Percentiles rank a stretch among this genome's conserved stretches.
phyloP scores from a whole-genome alignment of 2,329 filamentous ascomycete genomes.

The Zasmidium cellare region DNA sequence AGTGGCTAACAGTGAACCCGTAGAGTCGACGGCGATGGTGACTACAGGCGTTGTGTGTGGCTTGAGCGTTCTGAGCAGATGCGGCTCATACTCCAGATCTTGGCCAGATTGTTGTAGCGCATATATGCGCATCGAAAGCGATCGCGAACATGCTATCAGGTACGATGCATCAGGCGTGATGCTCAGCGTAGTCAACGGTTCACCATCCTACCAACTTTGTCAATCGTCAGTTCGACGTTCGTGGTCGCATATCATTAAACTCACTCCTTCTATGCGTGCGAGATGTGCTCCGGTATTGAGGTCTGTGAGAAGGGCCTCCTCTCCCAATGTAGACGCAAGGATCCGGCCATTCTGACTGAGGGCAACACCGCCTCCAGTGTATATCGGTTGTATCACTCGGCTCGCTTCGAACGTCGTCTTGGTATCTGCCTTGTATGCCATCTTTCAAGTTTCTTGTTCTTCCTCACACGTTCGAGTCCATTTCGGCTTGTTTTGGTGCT shows the following conservation, averaged over 20 bases:
- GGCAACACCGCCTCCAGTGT: conserved; percentile 84
- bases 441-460: conserved; percentile 25
- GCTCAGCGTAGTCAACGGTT: conserved; percentile 73
- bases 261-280: conserved; percentile 81
- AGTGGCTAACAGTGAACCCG: conserved; percentile 85
- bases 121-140: conserved; percentile 94
- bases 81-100: conserved; percentile 60
- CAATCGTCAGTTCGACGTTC: conserved; percentile 38
- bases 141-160: conserved; percentile 87
- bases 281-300: conserved; percentile 79
- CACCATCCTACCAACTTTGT: conserved; percentile 53
- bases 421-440: conserved; percentile 57
- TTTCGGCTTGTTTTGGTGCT: not conserved
- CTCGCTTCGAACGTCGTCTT: conserved; percentile 89
- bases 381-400: conserved; percentile 86
- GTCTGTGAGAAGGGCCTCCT: conserved; percentile 87
- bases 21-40: conserved; percentile 79
- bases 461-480: not conserved
- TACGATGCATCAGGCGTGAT: conserved; percentile 88
- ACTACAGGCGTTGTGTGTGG: conserved; percentile 89
- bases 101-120: conserved; percentile 62
- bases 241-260: conserved; percentile 33
- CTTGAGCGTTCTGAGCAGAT: conserved; percentile 77
- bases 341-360: conserved; percentile 79
- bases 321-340: conserved; percentile 84